Percentiles rank a stretch among this genome's conserved stretches.
These are phyloP conservation scores for Pythium myriotylum DNA, from an alignment of 352 stramenopile genomes.

Conservation along the genomic window DNA sequence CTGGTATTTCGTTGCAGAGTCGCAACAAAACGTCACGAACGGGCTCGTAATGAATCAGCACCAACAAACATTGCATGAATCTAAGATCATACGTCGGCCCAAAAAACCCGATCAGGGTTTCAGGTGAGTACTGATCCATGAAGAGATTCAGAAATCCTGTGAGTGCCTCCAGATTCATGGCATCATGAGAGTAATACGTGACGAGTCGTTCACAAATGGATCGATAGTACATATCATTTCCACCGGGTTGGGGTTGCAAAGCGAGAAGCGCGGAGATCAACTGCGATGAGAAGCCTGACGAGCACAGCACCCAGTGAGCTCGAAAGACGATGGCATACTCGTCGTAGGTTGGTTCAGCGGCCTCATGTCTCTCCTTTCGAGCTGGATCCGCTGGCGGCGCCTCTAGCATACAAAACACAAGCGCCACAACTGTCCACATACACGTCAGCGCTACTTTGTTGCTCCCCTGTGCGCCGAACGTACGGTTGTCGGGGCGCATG, in stretches of 20 bases:
- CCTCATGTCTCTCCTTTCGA: neutral
- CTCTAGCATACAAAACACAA: conserved; percentile 57
- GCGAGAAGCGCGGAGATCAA: conserved; percentile 63
- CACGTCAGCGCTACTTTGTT: conserved; percentile 1
- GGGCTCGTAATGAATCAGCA: conserved; percentile 69
- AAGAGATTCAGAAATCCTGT: conserved; percentile 58
- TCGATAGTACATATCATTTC: conserved; percentile 12
- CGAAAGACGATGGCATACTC: conserved; percentile 64
- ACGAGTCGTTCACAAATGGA: conserved; percentile 40
- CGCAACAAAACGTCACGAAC: conserved; percentile 62
- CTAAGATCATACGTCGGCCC: conserved; percentile 34
- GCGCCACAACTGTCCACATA: conserved; percentile 35
- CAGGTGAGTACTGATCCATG: conserved; percentile 74
- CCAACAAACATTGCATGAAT: conserved; percentile 58
- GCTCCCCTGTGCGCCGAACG: too few relatives aligned
- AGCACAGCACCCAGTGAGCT: conserved; percentile 66
- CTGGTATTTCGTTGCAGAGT: conserved; percentile 51
- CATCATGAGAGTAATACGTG: conserved; percentile 52
- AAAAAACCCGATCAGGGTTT: conserved; percentile 55
- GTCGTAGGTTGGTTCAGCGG: conserved; percentile 48
- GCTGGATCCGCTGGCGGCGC: conserved; percentile 28
- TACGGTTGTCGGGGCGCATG: conserved; percentile 64
- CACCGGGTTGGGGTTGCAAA: conserved; percentile 29
- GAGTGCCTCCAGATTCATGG: conserved; percentile 69
- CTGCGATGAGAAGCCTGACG: conserved; percentile 58